Evolutionary conservation across 345 rosid genomes (phyloP).

Genomic region (Cardamine occulta): DNA sequence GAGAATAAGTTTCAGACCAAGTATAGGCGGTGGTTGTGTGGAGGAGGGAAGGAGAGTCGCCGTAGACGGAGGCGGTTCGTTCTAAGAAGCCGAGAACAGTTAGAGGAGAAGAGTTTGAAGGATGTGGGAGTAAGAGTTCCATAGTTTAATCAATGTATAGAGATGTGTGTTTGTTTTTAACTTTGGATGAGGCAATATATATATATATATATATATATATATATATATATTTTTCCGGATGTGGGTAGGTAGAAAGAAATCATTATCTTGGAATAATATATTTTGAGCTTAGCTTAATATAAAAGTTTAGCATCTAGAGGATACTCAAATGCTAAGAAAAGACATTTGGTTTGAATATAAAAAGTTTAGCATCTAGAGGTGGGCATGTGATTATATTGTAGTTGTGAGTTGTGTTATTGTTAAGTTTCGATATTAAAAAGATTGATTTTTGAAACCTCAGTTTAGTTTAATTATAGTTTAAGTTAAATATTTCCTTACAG

Average conservation of each 20-base stretch:
- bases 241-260: constrained; percentile 13
- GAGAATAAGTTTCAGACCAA: constrained; percentile 62
- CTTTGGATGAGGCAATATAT: background rate
- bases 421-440: background rate
- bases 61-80: constrained; percentile 59
- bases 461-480: background rate
- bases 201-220: too few relatives aligned
- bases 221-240: too few relatives aligned
- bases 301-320: background rate
- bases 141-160: constrained; percentile 5
- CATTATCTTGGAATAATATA: constrained; percentile 15
- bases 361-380: background rate
- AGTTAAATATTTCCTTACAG: too few relatives aligned
- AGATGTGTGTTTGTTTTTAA: background rate
- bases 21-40: constrained; percentile 48
- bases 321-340: background rate
- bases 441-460: background rate
- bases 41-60: constrained; percentile 56
- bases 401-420: background rate
- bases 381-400: background rate
- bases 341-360: background rate
- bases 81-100: constrained; percentile 58
- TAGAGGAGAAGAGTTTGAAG: constrained; percentile 57
- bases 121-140: constrained; percentile 51
- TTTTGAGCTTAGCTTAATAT: constrained; percentile 3